Conservation (phyloP, 2,329 filamentous ascomycete species). For the Lasiodiplodia sp. region DNA sequence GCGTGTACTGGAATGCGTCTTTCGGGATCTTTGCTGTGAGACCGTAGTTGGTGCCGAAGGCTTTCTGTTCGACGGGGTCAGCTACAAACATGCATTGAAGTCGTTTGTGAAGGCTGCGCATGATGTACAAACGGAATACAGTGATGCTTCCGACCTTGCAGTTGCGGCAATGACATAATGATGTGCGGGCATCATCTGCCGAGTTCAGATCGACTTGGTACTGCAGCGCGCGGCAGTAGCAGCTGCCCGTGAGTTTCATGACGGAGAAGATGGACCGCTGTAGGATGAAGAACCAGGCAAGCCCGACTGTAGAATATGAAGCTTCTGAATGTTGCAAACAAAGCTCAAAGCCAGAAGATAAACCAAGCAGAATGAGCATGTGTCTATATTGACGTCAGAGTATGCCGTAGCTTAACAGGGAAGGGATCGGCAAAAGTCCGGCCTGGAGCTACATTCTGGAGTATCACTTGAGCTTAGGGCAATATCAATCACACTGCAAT, state of each 20-base stretch:
- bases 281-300: neutral
- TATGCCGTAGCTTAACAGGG: neutral
- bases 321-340: neutral
- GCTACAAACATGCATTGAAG: neutral
- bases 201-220: conserved; percentile 56
- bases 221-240: conserved; percentile 57
- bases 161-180: conserved; percentile 61
- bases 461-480: neutral
- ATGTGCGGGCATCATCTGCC: conserved; percentile 58
- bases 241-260: conserved; percentile 49
- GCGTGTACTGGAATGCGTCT: conserved; percentile 51
- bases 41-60: conserved; percentile 60
- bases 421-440: conserved; percentile 8
- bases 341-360: neutral
- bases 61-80: conserved; percentile 50
- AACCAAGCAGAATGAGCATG: neutral
- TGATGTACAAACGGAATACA: neutral
- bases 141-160: conserved; percentile 53
- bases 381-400: conserved; percentile 18
- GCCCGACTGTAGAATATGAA: neutral
- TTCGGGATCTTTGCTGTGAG: conserved; percentile 60
- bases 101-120: neutral
- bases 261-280: neutral
- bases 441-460: neutral
- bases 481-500: neutral